Base-by-base conservation (phyloP, 2,329 filamentous ascomycete species). In the Phialocephala subalpina region DNA sequence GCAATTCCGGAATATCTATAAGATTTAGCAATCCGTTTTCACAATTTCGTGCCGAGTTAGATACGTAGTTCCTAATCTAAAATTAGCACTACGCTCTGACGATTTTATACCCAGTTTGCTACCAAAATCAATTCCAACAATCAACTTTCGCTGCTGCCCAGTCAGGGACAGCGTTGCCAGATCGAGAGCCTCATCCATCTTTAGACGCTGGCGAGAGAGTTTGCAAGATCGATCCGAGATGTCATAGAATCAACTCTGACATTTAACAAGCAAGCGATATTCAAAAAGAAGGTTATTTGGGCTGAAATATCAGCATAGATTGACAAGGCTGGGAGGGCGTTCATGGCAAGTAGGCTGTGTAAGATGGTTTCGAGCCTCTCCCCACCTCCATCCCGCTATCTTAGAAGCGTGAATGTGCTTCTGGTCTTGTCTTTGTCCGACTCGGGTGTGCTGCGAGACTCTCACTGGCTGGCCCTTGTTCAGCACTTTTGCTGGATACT, bases 131-230 rank as follows among this genome's bases (percentile, higher is more conserved):
- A 60, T 60, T 36, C 58, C 58, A 35, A 60, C 56, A 33, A 64
- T 56, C 27, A 67, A 16, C 22, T 64, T 67, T n/a, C 63, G 49
- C 8, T 65, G 49, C 49, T 29, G 49, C 18, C 25, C 49, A 22
- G 25, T 49, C 12, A n/a, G n/a, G n/a, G 12, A 11, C 25, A 53
- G 29, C 16, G 49, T 29, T 12, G 9, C 49, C 12, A 18, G 49
- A n/a, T n/a, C 25, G 18, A 53, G 27, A 18, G 49, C 22, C 22
- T 33, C 14, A 2, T 53, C 49, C 49, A 53, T 53, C 12, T 16
- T 53, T 22, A 6, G 14, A 42, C 12, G 38, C 12, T 12, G 38
- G 38, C 12, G 3, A 42, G 18, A n/a, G 4, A 6, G 12, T 42
- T 42, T 25, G 1, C 45, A 20, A 49, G 9, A 33, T 33, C 29